These are phyloP conservation scores for Boletus sp. DNA, from an alignment of 768 basidiomycete genomes.

Conservation along the genomic window DNA sequence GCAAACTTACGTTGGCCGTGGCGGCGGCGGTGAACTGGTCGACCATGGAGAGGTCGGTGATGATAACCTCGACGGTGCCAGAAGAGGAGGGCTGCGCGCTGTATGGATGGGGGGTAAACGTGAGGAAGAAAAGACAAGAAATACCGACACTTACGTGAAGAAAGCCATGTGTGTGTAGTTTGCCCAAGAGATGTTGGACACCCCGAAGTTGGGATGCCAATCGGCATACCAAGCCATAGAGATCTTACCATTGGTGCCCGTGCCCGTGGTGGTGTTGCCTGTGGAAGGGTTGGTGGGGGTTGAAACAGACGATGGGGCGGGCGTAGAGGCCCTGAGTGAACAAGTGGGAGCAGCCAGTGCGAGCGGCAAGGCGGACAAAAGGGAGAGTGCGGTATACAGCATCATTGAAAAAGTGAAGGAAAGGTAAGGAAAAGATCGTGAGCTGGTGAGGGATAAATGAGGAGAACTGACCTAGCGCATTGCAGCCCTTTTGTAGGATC, in stretches of 20 bases:
- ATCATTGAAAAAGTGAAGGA: conserved; percentile 14
- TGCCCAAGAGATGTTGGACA: conserved; percentile 58
- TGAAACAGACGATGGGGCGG: not conserved
- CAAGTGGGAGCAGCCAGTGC: conserved; percentile 31
- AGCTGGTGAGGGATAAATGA: not conserved
- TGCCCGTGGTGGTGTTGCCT: conserved; percentile 16
- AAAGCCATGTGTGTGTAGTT: conserved; percentile 69
- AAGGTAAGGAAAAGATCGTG: conserved; percentile 18
- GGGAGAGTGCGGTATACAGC: conserved; percentile 19
- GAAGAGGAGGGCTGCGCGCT: conserved; percentile 25
- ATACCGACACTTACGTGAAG: conserved; percentile 42
- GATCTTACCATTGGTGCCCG: conserved; percentile 33
- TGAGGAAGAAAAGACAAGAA: not conserved
- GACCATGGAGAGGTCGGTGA: conserved; percentile 3
- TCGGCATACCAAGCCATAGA: conserved; percentile 71
- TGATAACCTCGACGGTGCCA: conserved; percentile 12
- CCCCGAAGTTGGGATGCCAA: conserved; percentile 53
- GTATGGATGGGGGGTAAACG: not conserved
- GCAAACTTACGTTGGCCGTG: conserved; percentile 21
- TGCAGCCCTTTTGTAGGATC: conserved; percentile 15
- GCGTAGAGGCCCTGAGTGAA: conserved; percentile 10
- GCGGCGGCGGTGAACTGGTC: conserved; percentile 27
- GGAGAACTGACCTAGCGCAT: not conserved
- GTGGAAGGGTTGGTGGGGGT: conserved; percentile 9
- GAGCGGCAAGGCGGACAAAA: conserved; percentile 24